Evolutionary conservation across 257 asterid species (phyloP).

Genomic region (Solanum infundibuliforme): DNA sequence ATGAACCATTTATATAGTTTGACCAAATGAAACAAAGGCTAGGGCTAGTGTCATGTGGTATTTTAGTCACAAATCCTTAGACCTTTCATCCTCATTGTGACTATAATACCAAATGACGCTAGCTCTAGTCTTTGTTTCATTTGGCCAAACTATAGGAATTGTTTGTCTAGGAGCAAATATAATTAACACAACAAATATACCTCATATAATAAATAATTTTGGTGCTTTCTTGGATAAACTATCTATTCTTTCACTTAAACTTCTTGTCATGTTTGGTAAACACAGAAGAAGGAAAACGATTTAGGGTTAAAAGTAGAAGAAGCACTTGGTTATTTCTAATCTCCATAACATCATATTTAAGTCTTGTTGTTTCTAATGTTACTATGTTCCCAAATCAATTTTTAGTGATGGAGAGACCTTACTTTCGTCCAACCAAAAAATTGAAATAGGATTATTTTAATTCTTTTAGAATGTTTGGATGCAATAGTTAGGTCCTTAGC

Average conservation of each 20-base stretch:
- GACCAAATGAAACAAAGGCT: not conserved
- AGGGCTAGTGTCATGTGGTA: not conserved
- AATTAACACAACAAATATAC: not conserved
- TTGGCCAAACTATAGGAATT: not conserved
- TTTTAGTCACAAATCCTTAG: not conserved
- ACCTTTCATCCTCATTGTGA: not conserved
- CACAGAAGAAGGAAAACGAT: not conserved
- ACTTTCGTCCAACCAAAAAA: constrained; percentile 10
- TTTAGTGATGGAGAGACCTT: constrained; percentile 8
- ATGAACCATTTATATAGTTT: not conserved
- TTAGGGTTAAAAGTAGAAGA: too few species aligned
- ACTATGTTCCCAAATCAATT: constrained; percentile 12
- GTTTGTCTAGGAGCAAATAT: not conserved
- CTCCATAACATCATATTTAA: not conserved
- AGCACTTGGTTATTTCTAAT: not conserved
- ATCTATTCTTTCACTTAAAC: not conserved
- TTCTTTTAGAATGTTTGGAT: not conserved
- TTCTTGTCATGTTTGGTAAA: not conserved
- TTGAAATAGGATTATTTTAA: constrained; percentile 15
- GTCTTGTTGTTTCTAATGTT: not conserved
- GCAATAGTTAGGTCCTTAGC: not conserved
- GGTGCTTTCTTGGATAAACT: not conserved
- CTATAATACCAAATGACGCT: not conserved
- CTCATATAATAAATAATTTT: too few species aligned
- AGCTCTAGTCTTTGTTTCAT: too few species aligned